Base-by-base conservation (phyloP, 202 grass and related monocot genomes). In the Brachypodium distachyon region DNA sequence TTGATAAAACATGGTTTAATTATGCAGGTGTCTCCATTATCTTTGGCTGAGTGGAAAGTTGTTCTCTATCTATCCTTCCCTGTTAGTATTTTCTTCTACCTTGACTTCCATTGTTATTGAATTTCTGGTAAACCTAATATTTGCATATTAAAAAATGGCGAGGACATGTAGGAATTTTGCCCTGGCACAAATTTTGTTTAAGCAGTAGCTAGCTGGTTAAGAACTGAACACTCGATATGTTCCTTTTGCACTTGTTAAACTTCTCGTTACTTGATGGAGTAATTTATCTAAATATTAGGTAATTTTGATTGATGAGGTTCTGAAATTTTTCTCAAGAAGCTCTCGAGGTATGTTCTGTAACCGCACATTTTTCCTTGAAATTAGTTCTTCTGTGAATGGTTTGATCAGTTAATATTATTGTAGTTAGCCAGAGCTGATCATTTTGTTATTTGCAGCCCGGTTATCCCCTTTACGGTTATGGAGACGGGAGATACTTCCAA, bases 301-400 rank as follows among this genome's bases (percentile, higher is more conserved):
- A 71, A 92, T 99, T 70, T 78, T 99, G 49, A 99, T 99, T 56
- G 96, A 99, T 56, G 96, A 99, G 67, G 78, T 99, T 28, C 67
- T 99, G 77, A 99, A 99, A 61, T 96, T 99, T 48, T 90, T 95
- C 75, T 99, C 96, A 46, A 95, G 96, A 89, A 98, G 85, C 70
- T 81, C 87, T 16, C 72, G 80, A 89, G 91, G 96, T 92, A 90
- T 79, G 84, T 55, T 57, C 27, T 72, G 37, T 71, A 27, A 70
- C 8, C n/a, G 32, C 18, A 36, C 33, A 49, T 8, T 60, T 61
- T 22, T 64, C 37, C 17, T 63, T 49, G 2, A 12, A 16, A 29
- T 12, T 79, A 54, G 46, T 38, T 42, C 7, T 59, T 46, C 21
- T 22, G n/a, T 12, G 76, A 77, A 57, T 73, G 18, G 6, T 73